These are phyloP conservation scores for Veloporphyrellus conicus DNA, from an alignment of 1,284 basidiomycete genomes.

Conservation along the genomic window DNA sequence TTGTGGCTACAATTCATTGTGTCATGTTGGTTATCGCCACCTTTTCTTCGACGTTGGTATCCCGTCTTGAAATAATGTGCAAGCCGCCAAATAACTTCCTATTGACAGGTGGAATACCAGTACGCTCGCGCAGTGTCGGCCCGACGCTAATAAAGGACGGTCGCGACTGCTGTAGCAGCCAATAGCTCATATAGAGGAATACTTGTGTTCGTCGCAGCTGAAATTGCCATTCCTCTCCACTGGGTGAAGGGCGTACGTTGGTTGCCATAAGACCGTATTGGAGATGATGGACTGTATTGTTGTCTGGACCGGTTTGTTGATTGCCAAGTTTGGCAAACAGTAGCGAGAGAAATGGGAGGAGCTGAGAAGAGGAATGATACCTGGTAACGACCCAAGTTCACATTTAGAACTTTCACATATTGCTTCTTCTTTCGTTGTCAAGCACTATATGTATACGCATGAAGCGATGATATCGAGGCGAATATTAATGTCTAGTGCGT, in stretches of 20 bases:
- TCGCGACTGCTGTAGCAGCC: conserved; percentile 63
- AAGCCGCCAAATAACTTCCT: conserved; percentile 2
- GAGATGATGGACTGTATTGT: conserved; percentile 76
- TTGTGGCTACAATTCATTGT: conserved; percentile 62
- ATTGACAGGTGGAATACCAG: not conserved
- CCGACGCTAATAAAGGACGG: conserved; percentile 73
- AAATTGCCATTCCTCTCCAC: conserved; percentile 66
- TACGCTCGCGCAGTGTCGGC: conserved; percentile 70
- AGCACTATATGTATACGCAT: too few relatives aligned
- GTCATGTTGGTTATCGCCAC: conserved; percentile 62
- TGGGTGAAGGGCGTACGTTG: too few relatives aligned
- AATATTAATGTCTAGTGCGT: too few relatives aligned
- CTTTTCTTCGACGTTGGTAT: conserved; percentile 46
- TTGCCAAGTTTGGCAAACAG: conserved; percentile 40
- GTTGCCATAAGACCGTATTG: conserved; percentile 42
- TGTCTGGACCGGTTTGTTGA: conserved; percentile 61
- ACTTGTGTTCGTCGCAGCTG: conserved; percentile 65
- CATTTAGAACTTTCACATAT: too few relatives aligned
- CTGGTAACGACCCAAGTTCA: too few relatives aligned
- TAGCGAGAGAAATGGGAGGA: conserved; percentile 44
- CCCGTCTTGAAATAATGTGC: not conserved
- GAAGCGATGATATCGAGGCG: too few relatives aligned
- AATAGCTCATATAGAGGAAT: conserved; percentile 71
- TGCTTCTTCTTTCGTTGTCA: too few relatives aligned
- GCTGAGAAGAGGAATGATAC: conserved; percentile 25